Base-by-base conservation (phyloP, 768 basidiomycete genomes). In the Mycena galericulata region DNA sequence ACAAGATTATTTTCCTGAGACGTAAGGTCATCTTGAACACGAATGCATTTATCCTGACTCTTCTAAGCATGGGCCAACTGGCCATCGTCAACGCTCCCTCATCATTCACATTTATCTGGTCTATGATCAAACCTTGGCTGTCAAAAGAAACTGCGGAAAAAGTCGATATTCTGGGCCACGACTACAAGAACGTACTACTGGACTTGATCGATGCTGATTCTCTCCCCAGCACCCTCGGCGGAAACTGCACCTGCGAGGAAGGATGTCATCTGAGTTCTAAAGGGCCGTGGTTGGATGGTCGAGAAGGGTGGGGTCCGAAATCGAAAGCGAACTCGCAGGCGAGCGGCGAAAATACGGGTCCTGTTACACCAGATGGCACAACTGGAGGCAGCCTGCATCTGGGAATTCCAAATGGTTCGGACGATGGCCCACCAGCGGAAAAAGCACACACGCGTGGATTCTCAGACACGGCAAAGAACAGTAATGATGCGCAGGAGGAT, bases 1-100 rank as follows among this genome's bases (percentile, higher is more conserved):
- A 2, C 92, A 93, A 77, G 90, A 92, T 72, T 93, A 91, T 77
- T 93, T 85, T 69, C 92, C 92, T 1, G 92, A 94, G 75, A 89
- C 90, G 91, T 93, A 74, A 59, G 87, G 75, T n/a, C 46, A 24
- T 27, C 20, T 32, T 8, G 15, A 24, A 41, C 22, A 36, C 66
- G 26, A 47, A 15, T 64, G 45, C 43, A n/a, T 26, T 56, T 8
- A 34, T 14, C n/a, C 45, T 64, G 10, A 40, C 59, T 18, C 43
- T 22, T 53, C 26, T 24, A 68, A 93, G 92, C 4, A 91, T 93
- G 91, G 91, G 91, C 2, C 88, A 91, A 74, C 79, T 93, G 32
- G 86, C 84, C 8, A 87, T 94, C 67, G 82, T 93, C 58, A 94
- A 93, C 67, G 91, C 92, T 2, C 92, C 92, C 3, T 81, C 87